A percentile compares a stretch with the other conserved stretches of the same genome.
Conservation (phyloP, 306 rosid species). For the Hippophae tibetana region DNA sequence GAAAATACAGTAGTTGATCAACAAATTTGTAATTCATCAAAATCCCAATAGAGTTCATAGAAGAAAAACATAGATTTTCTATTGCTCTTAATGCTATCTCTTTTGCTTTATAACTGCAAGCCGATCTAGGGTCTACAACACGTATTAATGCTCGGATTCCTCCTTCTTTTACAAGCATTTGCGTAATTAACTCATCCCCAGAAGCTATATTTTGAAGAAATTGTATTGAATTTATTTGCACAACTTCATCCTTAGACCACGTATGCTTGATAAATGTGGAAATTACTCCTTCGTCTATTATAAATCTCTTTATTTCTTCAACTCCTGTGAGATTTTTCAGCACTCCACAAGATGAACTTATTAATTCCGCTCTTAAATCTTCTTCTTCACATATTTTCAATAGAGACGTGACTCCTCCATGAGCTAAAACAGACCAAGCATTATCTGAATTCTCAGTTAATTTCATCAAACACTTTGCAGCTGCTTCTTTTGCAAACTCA, state of each 20-base stretch:
- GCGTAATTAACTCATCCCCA: slow-evolving; percentile 49
- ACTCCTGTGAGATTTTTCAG: slow-evolving; percentile 58
- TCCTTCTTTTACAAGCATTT: slow-evolving; percentile 53
- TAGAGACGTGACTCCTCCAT: slow-evolving; percentile 73
- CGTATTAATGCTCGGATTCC: slow-evolving; percentile 49
- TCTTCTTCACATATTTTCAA: slow-evolving; percentile 45
- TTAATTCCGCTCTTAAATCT: slow-evolving; percentile 39
- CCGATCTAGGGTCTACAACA: slow-evolving; percentile 44
- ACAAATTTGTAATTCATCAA: slow-evolving; percentile 54
- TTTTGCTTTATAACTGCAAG: slow-evolving; percentile 39
- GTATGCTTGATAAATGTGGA: slow-evolving; percentile 41
- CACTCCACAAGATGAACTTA: slow-evolving; percentile 61
- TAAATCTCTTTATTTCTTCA: slow-evolving; percentile 73
- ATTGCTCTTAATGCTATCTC: slow-evolving; percentile 56
- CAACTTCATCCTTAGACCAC: slow-evolving; percentile 46
- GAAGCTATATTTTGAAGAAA: slow-evolving; percentile 55
- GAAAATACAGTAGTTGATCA: slow-evolving; percentile 47
- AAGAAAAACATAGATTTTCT: slow-evolving; percentile 51
- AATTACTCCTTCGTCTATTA: slow-evolving; percentile 70
- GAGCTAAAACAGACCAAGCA: slow-evolving; percentile 86
- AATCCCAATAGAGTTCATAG: slow-evolving; percentile 24
- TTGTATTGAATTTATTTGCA: slow-evolving; percentile 54
- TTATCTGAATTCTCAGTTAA: slow-evolving; percentile 74
- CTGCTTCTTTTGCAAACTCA: slow-evolving; percentile 38
- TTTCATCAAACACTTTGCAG: slow-evolving; percentile 47